Percentiles rank a stretch among this genome's conserved stretches.
phyloP scores from a whole-genome alignment of 2,329 filamentous ascomycete genomes.

The Pseudodiploospora longispora region DNA sequence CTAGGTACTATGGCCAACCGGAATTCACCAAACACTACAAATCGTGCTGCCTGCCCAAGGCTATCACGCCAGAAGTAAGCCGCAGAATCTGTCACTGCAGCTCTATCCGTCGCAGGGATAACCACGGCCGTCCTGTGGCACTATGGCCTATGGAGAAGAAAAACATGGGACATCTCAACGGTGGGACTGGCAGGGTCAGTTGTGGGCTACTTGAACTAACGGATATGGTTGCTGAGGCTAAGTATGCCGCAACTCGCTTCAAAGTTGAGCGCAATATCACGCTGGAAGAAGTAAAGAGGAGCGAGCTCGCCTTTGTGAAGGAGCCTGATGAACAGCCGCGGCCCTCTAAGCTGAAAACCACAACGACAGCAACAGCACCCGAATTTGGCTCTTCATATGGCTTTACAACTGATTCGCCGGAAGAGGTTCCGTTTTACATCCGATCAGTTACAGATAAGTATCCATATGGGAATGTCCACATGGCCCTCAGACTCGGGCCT shows the following conservation, averaged over 20 bases:
- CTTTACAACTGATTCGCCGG: slow-evolving; percentile 12
- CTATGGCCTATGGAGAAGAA: slow-evolving; percentile 12
- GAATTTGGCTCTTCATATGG: slow-evolving; percentile 15
- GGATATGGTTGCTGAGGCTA: slow-evolving; percentile 16
- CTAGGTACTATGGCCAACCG: slow-evolving; percentile 17
- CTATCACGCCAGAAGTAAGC: slow-evolving; percentile 16
- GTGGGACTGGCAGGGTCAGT: slow-evolving; percentile 5
- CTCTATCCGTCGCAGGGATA: slow-evolving; percentile 12
- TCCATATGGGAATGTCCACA: slow-evolving; percentile 31
- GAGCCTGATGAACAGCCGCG: not conserved
- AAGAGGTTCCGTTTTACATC: slow-evolving; percentile 23
- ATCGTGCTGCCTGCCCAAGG: slow-evolving; percentile 19
- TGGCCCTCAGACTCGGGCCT: slow-evolving; percentile 31
- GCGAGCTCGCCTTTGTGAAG: not conserved
- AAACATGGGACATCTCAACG: slow-evolving; percentile 1
- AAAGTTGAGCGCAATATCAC: slow-evolving; percentile 6
- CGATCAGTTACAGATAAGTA: slow-evolving; percentile 21
- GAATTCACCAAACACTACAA: slow-evolving; percentile 26
- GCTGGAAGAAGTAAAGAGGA: slow-evolving; percentile 4
- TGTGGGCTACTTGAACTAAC: slow-evolving; percentile 12
- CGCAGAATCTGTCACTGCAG: slow-evolving; percentile 19
- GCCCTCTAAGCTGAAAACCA: slow-evolving; percentile 8
- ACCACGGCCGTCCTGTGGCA: slow-evolving; percentile 7
- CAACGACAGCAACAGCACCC: slow-evolving; percentile 6
- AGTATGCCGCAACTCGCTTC: slow-evolving; percentile 12